These are phyloP conservation scores for Acanthamoeba royreba DNA, from an alignment of 208 protist species.

Conservation along the genomic window DNA sequence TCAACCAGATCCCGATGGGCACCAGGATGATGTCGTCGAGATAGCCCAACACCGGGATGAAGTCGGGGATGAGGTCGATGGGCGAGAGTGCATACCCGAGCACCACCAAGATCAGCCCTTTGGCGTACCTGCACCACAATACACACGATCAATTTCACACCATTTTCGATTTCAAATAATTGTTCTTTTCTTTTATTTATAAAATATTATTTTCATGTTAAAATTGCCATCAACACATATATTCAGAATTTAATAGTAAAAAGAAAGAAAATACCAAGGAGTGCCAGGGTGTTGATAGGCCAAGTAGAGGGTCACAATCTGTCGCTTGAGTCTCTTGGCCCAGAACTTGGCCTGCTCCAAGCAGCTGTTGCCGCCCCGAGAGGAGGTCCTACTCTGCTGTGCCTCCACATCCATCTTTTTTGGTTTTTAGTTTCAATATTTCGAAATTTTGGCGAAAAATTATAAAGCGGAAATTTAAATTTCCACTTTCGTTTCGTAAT, in stretches of 20 bases:
- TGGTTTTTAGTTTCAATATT: too few relatives aligned
- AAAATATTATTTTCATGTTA: too few relatives aligned
- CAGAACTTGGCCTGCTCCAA: not conserved
- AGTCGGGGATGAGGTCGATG: constrained; percentile 23
- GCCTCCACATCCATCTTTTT: too few relatives aligned
- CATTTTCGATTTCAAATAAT: not conserved
- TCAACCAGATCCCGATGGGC: not conserved
- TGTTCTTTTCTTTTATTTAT: too few relatives aligned
- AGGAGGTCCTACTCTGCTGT: too few relatives aligned
- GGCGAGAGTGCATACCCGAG: not conserved
- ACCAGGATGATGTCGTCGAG: not conserved
- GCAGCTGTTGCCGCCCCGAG: too few relatives aligned
- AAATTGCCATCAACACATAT: too few relatives aligned
- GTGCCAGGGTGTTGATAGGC: not conserved
- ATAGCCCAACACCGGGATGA: not conserved
- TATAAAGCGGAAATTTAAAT: too few relatives aligned
- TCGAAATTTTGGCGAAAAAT: too few relatives aligned
- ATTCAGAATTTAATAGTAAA: too few relatives aligned
- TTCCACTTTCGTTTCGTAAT: too few relatives aligned
- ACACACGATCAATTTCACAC: not conserved
- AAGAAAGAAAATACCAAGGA: not conserved
- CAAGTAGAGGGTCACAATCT: not conserved
- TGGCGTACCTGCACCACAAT: not conserved
- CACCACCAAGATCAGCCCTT: not conserved
- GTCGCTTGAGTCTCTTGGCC: not conserved